Base-by-base conservation (phyloP, 768 basidiomycete genomes). In the Wakefieldia striispora region DNA sequence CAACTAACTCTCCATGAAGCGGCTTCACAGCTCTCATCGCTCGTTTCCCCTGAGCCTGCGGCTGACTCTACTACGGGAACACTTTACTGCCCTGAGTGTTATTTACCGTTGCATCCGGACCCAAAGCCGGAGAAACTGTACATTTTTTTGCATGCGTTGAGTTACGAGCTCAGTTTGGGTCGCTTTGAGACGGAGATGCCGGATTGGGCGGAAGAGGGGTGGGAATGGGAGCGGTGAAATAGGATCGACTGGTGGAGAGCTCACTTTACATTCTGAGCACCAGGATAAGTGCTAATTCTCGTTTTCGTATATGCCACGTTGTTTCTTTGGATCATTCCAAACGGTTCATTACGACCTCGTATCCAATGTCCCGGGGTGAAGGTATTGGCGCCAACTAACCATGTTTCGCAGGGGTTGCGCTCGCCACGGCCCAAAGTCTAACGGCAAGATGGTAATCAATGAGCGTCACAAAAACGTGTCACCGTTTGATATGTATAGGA, bases 71-170 rank as follows among this genome's bases (percentile, higher is more conserved):
- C 72, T 19, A 76, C 72, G 16, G 68, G 78, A 34, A 73, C 75
- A 47, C 60, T 77, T 17, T 97, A 91, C 70, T 99, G 95, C 65
- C 75, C 80, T 1, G 90, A 92, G 63, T 99, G 95, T 65, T 97
- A 89, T 67, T 74, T 97, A 40, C 97, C 97, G 14, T 70, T 97
- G 21, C 85, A 94, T 49, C 91, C 93, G 11, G 97, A 99, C 69
- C 97, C 95, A 2, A 83, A 81, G 61, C 94, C 95, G 2, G 91
- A 94, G 65, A 83, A 83, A 53, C 73, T 98, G 49, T 97, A 92
- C 70, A 98, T 99, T 57, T 99, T 95, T 70, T 70, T 99, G 62
- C 97, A 99, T 61, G 95, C 97, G 23, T 68, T 89, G 62, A 79
- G 80, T 58, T 97, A 94, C 68, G 88, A 84, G 42, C 86, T 86